Base-by-base conservation (phyloP, 2,329 filamentous ascomycete species). In the Cladosporium sp. region DNA sequence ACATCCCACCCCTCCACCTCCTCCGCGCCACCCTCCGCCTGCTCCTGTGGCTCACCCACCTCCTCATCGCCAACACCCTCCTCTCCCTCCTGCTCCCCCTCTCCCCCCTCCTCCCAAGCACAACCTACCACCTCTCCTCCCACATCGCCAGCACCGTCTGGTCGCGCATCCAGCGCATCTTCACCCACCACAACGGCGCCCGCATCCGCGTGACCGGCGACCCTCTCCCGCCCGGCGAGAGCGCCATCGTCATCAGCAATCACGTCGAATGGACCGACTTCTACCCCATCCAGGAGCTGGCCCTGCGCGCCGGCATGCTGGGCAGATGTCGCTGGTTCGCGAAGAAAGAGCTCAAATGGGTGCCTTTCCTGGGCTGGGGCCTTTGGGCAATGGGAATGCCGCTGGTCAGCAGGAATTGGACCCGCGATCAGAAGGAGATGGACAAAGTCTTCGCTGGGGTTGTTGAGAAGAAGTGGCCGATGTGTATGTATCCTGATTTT, bases 331-430 rank as follows among this genome's bases (percentile, higher is more conserved):
- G 80, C 22, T 84, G 80, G 72, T 83, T 84, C 62, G 77, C 80
- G 50, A 85, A 84, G 67, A 73, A 75, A 52, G 74, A 82, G 63
- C 70, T 85, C 52, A 74, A 74, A 53, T 72, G 74, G 67, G 77
- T 84, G 11, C 81, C 80, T 4, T 78, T 85, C 53, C 70, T 84
- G 7, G 80, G 81, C 15, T 84, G 80, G 81, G 82, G 80, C 2
- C 69, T 84, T 29, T 83, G 80, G 80, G 80, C 77, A 3, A 81
- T 84, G 73, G 79, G 80, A 2, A 83, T 84, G 79, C 81, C 80
- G 6, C 72, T 84, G 66, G 79, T 84, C 18, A 81, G 73, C 59
- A 70, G 81, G 47, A 77, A 79, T 48, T 84, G 82, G 80, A 72
- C 75, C 58, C 71, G 70, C 52, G 80, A 85, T 62, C 71, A 73